These are phyloP conservation scores for Holtermanniella nyarrowii DNA, from an alignment of 768 basidiomycete genomes.

Conservation along the genomic window DNA sequence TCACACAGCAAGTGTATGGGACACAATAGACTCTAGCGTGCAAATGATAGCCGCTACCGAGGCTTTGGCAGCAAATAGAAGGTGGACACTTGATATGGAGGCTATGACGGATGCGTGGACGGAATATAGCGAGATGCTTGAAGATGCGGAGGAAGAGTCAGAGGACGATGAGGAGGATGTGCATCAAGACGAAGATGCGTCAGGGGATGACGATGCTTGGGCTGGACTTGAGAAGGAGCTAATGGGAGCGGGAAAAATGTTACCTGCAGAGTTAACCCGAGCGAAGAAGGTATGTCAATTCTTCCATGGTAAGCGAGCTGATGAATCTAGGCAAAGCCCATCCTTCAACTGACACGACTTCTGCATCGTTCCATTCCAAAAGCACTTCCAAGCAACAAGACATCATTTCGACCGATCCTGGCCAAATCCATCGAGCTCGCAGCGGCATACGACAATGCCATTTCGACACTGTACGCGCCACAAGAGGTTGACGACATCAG, in stretches of 20 bases:
- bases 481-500: conserved; percentile 21
- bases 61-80: conserved; percentile 10
- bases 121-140: conserved; percentile 30
- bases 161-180: conserved; percentile 1
- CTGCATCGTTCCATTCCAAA: conserved; percentile 22
- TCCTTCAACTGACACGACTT: conserved; percentile 25
- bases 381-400: conserved; percentile 8
- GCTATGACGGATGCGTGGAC: conserved; percentile 31
- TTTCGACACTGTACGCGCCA: conserved; percentile 24
- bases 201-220: conserved; percentile 11
- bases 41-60: conserved; percentile 11
- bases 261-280: conserved; percentile 8
- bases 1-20: conserved; percentile 30
- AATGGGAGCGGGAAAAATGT: conserved; percentile 13
- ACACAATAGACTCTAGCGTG: conserved; percentile 15
- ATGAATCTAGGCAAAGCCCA: conserved; percentile 1
- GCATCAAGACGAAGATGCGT: conserved; percentile 7
- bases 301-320: background rate
- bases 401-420: conserved; percentile 10
- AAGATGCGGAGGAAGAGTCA: conserved; percentile 6
- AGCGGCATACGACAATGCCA: conserved; percentile 20
- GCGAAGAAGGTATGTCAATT: conserved; percentile 20
- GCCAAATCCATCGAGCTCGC: conserved; percentile 7
- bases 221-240: conserved; percentile 13
- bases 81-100: conserved; percentile 18